phyloP scores from a whole-genome alignment of 2,329 filamentous ascomycete species.

The Pseudohalonectria lignicola region DNA sequence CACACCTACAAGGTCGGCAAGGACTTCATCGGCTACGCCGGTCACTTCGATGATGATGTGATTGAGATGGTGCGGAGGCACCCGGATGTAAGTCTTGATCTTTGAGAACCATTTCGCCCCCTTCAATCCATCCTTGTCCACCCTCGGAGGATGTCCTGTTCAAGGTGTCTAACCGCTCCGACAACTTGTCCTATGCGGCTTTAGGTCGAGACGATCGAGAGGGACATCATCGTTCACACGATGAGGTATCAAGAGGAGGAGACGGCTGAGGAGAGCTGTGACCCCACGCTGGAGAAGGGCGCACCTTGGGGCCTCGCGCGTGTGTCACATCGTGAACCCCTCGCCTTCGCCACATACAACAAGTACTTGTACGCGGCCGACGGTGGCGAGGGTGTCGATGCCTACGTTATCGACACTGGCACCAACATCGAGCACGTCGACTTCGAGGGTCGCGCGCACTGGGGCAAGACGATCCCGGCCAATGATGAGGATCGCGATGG shows the following conservation, averaged over 20 bases:
- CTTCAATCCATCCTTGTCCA: slow-evolving; percentile 1
- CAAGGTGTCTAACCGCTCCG: slow-evolving; percentile 2
- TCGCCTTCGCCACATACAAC: slow-evolving; percentile 91
- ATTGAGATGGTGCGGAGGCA: slow-evolving; percentile 92
- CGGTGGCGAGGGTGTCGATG: slow-evolving; percentile 94
- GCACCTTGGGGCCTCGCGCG: slow-evolving; percentile 98
- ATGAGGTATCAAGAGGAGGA: slow-evolving; percentile 40
- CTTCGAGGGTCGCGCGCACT: slow-evolving; percentile 89
- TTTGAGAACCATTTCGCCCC: slow-evolving; percentile 1
- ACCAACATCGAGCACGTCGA: slow-evolving; percentile 91
- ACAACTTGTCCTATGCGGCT: neutral
- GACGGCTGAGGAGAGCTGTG: slow-evolving; percentile 30
- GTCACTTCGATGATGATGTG: slow-evolving; percentile 86
- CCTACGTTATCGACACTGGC: slow-evolving; percentile 97
- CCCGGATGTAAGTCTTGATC: slow-evolving; percentile 90
- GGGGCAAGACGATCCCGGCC: slow-evolving; percentile 91
- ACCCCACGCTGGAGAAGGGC: slow-evolving; percentile 68
- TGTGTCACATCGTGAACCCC: slow-evolving; percentile 83
- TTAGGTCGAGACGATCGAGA: slow-evolving; percentile 94
- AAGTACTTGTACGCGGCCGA: slow-evolving; percentile 91
- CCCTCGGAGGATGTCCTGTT: neutral
- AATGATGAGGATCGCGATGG: slow-evolving; percentile 84
- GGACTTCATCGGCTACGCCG: slow-evolving; percentile 80
- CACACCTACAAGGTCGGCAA: slow-evolving; percentile 91
- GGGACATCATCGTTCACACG: slow-evolving; percentile 83